phyloP scores from a whole-genome alignment of 768 basidiomycete species.

The Leccinellum luteum region DNA sequence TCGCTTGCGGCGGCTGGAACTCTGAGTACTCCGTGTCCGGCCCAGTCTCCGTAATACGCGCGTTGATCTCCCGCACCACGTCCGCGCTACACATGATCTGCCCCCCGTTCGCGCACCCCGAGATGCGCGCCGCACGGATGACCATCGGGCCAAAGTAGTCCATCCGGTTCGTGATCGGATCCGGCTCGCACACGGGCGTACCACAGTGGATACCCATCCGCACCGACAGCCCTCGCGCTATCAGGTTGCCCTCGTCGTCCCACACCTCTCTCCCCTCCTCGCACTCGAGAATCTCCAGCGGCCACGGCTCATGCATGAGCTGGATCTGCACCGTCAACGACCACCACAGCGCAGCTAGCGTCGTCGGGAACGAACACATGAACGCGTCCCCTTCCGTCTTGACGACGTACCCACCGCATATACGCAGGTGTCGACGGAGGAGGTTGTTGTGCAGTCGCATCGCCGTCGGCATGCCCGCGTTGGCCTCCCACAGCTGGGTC shows the following conservation, averaged over 20 bases:
- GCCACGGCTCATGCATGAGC: conserved; percentile 84
- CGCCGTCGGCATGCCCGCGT: conserved; percentile 91
- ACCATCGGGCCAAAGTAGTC: conserved; percentile 98
- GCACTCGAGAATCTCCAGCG: conserved; percentile 87
- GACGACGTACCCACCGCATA: conserved; percentile 96
- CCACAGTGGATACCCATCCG: conserved; percentile 99
- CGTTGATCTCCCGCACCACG: conserved; percentile 76
- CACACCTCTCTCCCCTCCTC: conserved; percentile 83
- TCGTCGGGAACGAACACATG: conserved; percentile 95
- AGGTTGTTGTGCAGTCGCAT: conserved; percentile 88
- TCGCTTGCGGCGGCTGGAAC: conserved; percentile 52
- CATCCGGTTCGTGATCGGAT: conserved; percentile 92
- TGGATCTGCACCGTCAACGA: conserved; percentile 82
- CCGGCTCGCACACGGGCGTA: conserved; percentile 81
- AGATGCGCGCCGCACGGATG: conserved; percentile 87
- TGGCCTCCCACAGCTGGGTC: conserved; percentile 94
- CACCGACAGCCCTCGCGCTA: conserved; percentile 87
- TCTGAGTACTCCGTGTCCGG: conserved; percentile 61
- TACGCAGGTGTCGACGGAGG: conserved; percentile 78
- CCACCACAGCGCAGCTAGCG: conserved; percentile 87
- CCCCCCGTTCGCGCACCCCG: conserved; percentile 80
- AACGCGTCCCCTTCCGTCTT: conserved; percentile 99
- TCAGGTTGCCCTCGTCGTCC: conserved; percentile 61
- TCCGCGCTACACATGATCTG: conserved; percentile 92
- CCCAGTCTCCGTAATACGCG: conserved; percentile 52